Base-by-base conservation (phyloP, 805 yeast species). In the Kodamaea sagamina region DNA sequence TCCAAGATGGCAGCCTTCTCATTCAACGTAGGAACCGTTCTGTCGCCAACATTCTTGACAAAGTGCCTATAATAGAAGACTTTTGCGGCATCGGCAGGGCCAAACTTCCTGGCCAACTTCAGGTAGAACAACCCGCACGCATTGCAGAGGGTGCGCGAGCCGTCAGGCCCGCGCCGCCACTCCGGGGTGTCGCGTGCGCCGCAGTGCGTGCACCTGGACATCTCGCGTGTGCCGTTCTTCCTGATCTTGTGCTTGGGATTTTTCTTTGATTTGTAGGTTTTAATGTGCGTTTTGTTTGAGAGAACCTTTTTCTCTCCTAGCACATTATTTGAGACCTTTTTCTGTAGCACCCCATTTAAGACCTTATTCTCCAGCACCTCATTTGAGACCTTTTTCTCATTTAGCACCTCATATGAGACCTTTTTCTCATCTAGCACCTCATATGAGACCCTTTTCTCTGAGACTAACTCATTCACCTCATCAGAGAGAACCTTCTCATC, bases 141-240 rank as follows among this genome's bases (percentile, higher is more conserved):
- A 62, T 89, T 89, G 64, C 97, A 89, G 46, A 89, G 69, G 0
- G 92, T 85, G 53, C 88, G 75, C 4, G 82, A 79, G 0, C 96
- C 95, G 44, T 78, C 76, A 1, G 96, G 96, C 0, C 97, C 97
- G 47, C 84, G 72, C 57, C 97, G 74, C 97, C 97, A 89, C 62
- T 90, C 97, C 0, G 97, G 97, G 0, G 96, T 86, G 36, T 79
- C 80, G 21, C 71, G 71, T 2, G 83, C 78, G 0, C 83, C 82
- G 65, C 97, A 89, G 52, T 89, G 96, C 26, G 48, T 32, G 28
- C 53, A 49, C 6, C 24, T 21, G 8, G 8, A 8, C 24, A 15
- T 32, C 32, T 6, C 44, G n/a, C 7, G 38, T 17, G 11, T 13
- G 24, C 13, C 37, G 28, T 6, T 28, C 35, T 13, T 27, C 17